Evolutionary conservation across 768 basidiomycete genomes (phyloP), one percentile per base, ranked within the genome.

Genomic region (Amanita rubescens): DNA sequence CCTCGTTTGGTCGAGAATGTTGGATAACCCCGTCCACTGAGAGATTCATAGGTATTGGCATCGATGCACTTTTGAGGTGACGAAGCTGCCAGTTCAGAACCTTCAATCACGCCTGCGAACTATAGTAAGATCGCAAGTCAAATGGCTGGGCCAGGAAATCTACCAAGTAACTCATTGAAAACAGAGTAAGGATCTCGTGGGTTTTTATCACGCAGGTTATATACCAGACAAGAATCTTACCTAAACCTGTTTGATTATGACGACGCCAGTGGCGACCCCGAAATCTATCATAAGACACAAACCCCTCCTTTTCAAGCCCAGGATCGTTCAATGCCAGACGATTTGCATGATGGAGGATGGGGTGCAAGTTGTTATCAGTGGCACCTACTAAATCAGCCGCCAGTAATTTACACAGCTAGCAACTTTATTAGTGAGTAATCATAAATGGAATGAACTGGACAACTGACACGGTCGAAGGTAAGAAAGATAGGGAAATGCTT

Each of bases 401-500:
- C 1, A 82, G 58, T 43, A 83, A 62, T 10, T 63, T 63, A 51
- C 71, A 80, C 6, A 83, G 67, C 79, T 81, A 50, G 17, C 25
- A 22, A 14, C 10, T 5, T 32, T 22, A 27, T 38, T 32, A 35
- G 22, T 20, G 27, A 7, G 6, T 35, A 0, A 20, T 11, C 12
- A n/a, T 11, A 2, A 53, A 8, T 44, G 22, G 20, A 20, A n/a
- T n/a, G 27, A 44, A 38, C n/a, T n/a, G n/a, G n/a, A n/a, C n/a
- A 19, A 57, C 74, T 44, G 56, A 84, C 86, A 49, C 73, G 70
- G 59, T 87, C 79, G 50, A 81, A 84, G 0, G 86, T 84, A 1
- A 85, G 60, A 57, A 88, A 89, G 38, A 89, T 63, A 0, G 87
- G 87, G 51, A 88, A 89, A 59, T 89, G 76, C 0, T 71, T 59